phyloP scores from a whole-genome alignment of 2,329 filamentous ascomycete genomes.

The Clonostachys rosea region DNA sequence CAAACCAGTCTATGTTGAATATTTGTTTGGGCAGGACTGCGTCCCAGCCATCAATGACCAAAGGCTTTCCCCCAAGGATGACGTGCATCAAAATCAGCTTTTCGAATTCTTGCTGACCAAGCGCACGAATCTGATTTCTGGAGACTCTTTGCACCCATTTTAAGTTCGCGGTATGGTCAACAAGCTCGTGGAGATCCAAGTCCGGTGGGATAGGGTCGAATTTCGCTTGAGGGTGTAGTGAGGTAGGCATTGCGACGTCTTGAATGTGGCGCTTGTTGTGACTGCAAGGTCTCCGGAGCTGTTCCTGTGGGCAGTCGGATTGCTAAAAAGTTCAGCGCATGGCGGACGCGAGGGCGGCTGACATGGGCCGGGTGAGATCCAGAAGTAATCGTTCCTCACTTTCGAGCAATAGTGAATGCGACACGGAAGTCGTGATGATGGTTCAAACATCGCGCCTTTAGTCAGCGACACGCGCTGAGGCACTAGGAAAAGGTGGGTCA shows the following conservation, averaged over 20 bases:
- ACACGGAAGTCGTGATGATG: no score
- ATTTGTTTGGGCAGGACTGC: conserved; percentile 68
- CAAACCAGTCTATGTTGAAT: conserved; percentile 79
- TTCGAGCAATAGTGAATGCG: no score
- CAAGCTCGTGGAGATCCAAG: conserved; percentile 70
- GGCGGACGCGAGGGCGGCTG: no score
- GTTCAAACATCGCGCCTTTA: no score
- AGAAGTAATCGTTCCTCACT: no score
- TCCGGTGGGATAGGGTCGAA: conserved; percentile 90
- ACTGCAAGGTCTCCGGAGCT: neutral
- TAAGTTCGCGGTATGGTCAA: conserved; percentile 79
- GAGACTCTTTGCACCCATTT: conserved; percentile 80
- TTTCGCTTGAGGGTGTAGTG: conserved; percentile 75
- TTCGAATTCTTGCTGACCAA: conserved; percentile 78
- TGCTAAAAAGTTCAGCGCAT: no score
- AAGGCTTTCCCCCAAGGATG: conserved; percentile 76
- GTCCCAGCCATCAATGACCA: conserved; percentile 89
- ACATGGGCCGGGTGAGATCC: no score
- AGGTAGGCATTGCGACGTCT: conserved; percentile 59
- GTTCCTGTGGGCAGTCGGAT: no score
- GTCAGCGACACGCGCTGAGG: no score
- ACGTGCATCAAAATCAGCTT: conserved; percentile 81
- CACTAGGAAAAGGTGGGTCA: no score
- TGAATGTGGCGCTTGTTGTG: neutral
- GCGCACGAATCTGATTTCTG: conserved; percentile 69